phyloP scores from a whole-genome alignment of 225 moss, liverwort and hornwort genomes.

The Pseudisothecium myosuroides region DNA sequence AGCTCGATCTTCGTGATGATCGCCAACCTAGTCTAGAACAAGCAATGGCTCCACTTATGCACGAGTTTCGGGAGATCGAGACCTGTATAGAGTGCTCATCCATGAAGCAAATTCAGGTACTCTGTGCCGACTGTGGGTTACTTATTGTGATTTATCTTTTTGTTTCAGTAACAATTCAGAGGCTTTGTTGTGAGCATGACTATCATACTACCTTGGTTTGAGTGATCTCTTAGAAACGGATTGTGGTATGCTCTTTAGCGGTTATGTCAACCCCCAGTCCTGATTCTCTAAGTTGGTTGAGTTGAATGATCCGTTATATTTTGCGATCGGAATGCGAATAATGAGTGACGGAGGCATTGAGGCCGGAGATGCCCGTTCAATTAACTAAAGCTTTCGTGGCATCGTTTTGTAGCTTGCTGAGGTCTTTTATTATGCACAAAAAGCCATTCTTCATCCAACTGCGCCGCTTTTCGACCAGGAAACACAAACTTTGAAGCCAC shows the following conservation, averaged over 20 bases:
- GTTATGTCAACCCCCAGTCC: background rate
- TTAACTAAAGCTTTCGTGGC: background rate
- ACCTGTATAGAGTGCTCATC: constrained; percentile 90
- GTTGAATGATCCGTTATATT: background rate
- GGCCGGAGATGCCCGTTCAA: background rate
- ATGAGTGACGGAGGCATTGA: background rate
- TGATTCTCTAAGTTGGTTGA: background rate
- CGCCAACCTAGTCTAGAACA: constrained; percentile 80
- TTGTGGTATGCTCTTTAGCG: too few species aligned
- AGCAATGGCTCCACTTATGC: constrained; percentile 91
- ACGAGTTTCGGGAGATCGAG: constrained; percentile 84
- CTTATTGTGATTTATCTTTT: background rate
- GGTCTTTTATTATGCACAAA: constrained; percentile 90
- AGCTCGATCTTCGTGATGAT: constrained; percentile 77
- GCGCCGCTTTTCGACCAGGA: constrained; percentile 92
- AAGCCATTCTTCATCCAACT: constrained; percentile 83
- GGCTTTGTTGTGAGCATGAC: background rate
- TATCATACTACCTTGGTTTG: background rate
- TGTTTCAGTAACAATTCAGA: background rate
- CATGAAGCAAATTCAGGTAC: constrained; percentile 82
- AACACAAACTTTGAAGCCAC: constrained; percentile 75
- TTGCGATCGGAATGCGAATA: background rate
- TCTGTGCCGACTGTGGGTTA: background rate
- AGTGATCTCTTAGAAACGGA: background rate
- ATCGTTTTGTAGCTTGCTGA: constrained; percentile 64